A percentile compares a stretch with the other conserved stretches of the same genome.
These are phyloP conservation scores for Pichia insulana DNA, from an alignment of 805 yeast genomes.

Conservation along the genomic window DNA sequence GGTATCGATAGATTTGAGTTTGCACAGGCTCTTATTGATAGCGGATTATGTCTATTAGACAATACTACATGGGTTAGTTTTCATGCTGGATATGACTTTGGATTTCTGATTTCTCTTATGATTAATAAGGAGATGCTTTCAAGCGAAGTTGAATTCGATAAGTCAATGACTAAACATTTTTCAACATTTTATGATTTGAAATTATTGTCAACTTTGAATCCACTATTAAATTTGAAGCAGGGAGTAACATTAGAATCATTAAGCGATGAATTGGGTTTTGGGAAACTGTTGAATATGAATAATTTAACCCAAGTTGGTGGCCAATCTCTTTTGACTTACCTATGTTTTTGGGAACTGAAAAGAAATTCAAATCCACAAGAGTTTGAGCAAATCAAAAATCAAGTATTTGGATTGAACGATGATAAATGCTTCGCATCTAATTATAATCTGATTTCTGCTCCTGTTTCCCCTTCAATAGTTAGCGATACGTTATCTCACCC, in stretches of 20 bases:
- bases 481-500: no score
- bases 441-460: no score
- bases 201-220: constrained; percentile 30
- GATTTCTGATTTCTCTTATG: constrained; percentile 72
- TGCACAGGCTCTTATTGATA: constrained; percentile 75
- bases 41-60: constrained; percentile 72
- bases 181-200: constrained; percentile 83
- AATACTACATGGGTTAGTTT: constrained; percentile 81
- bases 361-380: constrained; percentile 18
- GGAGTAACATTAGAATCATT: constrained; percentile 44
- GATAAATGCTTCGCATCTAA: constrained; percentile 5
- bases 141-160: constrained; percentile 67
- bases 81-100: constrained; percentile 92
- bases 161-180: constrained; percentile 64
- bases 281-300: constrained; percentile 41
- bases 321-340: constrained; percentile 51
- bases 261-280: constrained; percentile 64
- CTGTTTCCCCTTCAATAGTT: no score
- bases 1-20: constrained; percentile 78
- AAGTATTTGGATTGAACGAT: constrained; percentile 26
- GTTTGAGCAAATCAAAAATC: constrained; percentile 18
- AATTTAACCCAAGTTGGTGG: constrained; percentile 52
- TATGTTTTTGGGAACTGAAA: constrained; percentile 54
- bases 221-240: constrained; percentile 7
- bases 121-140: constrained; percentile 72